These are phyloP conservation scores for Lasiodiplodia sp. DNA, from an alignment of 2,329 filamentous ascomycete genomes.

Conservation along the genomic window DNA sequence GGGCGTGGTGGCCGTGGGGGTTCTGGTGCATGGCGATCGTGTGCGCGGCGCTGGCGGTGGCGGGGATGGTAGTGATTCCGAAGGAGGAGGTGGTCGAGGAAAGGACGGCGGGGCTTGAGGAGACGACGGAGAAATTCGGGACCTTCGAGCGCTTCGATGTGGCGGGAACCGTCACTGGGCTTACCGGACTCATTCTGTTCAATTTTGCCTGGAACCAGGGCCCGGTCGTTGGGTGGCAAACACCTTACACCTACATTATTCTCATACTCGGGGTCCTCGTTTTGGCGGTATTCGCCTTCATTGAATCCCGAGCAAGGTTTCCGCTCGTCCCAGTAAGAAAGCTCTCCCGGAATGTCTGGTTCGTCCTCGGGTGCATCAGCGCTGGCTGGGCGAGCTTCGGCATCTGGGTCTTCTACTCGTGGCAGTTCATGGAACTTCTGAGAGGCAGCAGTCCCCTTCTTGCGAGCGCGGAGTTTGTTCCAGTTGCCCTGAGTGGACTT, in stretches of 20 bases:
- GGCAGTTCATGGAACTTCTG: slow-evolving; percentile 39
- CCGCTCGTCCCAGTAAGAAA: slow-evolving; percentile 66
- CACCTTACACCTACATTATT: slow-evolving; percentile 61
- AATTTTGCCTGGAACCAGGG: slow-evolving; percentile 75
- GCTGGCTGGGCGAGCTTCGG: slow-evolving; percentile 49
- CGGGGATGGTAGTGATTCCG: slow-evolving; percentile 52
- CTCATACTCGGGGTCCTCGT: slow-evolving; percentile 66
- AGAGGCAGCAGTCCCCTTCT: slow-evolving; percentile 38
- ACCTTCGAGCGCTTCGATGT: slow-evolving; percentile 49
- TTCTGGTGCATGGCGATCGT: slow-evolving; percentile 51
- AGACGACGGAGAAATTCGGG: slow-evolving; percentile 29
- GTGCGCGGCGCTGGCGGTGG: not conserved
- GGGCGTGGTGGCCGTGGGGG: slow-evolving; percentile 62
- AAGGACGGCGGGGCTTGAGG: not conserved
- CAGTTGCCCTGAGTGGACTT: slow-evolving; percentile 31
- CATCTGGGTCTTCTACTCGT: slow-evolving; percentile 42
- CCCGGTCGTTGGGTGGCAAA: slow-evolving; percentile 64
- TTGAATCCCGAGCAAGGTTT: slow-evolving; percentile 53
- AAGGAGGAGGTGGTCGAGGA: not conserved
- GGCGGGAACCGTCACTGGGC: slow-evolving; percentile 55
- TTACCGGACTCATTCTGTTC: slow-evolving; percentile 66
- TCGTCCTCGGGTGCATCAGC: slow-evolving; percentile 63
- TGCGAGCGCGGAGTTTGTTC: slow-evolving; percentile 37
- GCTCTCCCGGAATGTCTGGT: slow-evolving; percentile 57
- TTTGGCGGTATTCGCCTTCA: slow-evolving; percentile 61